Conservation (phyloP, 177 flowering plant species). For the Vitis hybrid region DNA sequence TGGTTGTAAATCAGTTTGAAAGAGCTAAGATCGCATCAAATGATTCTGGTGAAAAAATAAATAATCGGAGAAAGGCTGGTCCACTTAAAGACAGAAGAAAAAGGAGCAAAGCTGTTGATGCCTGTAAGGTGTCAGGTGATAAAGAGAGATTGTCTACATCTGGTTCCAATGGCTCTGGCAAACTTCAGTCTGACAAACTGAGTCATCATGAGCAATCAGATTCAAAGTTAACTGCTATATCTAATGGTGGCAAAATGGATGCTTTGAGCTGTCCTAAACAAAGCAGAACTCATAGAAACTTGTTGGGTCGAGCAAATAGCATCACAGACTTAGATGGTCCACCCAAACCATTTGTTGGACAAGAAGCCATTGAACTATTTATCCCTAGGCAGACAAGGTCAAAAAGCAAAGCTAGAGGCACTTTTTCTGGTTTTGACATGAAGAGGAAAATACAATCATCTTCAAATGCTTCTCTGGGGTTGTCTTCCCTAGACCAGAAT, state of each 20-base stretch:
- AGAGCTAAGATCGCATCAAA: constrained; percentile 1
- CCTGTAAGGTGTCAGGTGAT: constrained; percentile 5
- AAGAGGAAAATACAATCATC: constrained; percentile 27
- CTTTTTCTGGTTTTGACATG: constrained; percentile 8
- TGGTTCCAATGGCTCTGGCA: constrained; percentile 10
- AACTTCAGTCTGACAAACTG: constrained; percentile 10
- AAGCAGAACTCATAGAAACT: constrained; percentile 31
- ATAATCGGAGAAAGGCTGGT: constrained; percentile 8
- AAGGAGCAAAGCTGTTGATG: constrained; percentile 2
- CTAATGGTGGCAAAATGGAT: constrained; percentile 2
- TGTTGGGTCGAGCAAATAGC: constrained; percentile 12
- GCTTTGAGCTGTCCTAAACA: constrained; percentile 21
- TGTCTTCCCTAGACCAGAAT: constrained; percentile 6
- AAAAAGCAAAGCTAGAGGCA: constrained; percentile 8
- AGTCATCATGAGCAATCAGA: constrained; percentile 14
- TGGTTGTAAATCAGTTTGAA: constrained; percentile 13
- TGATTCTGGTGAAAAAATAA: constrained; percentile 13
- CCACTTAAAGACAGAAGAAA: constrained; percentile 15
- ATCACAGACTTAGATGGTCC: constrained; percentile 17
- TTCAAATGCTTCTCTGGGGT: constrained; percentile 3
- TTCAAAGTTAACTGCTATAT: constrained; percentile 2
- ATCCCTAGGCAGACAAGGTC: constrained; percentile 21
- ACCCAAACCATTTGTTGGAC: constrained; percentile 6
- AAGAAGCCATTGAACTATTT: constrained; percentile 17
- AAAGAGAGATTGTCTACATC: constrained; percentile 6